Evolutionary conservation across 331 rosid species (phyloP).

Genomic region (Acacia concinna): DNA sequence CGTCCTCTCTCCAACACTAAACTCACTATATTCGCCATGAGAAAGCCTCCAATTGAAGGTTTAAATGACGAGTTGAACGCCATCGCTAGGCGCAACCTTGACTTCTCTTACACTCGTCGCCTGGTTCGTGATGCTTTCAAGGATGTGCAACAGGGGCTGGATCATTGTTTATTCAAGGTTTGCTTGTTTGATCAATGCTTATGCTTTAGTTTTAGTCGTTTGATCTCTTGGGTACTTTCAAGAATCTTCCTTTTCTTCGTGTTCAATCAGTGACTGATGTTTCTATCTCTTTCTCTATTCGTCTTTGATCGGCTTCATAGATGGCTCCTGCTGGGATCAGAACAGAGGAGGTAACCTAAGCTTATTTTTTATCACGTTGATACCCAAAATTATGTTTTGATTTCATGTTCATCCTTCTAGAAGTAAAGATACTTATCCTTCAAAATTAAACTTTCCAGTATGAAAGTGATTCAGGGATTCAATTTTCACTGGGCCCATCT

Average conservation of each 20-base stretch:
- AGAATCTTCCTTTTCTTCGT: neutral
- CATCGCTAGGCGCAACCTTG: slow-evolving; percentile 61
- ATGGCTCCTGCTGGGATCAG: slow-evolving; percentile 77
- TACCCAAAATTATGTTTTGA: neutral
- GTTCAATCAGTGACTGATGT: slow-evolving; percentile 15
- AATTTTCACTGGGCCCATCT: neutral
- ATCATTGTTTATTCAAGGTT: slow-evolving; percentile 80
- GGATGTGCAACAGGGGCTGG: slow-evolving; percentile 55
- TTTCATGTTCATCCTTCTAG: neutral
- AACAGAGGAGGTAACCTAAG: slow-evolving; percentile 73
- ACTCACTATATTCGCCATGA: slow-evolving; percentile 36
- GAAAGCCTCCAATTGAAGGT: slow-evolving; percentile 49
- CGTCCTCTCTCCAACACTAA: neutral
- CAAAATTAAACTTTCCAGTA: neutral
- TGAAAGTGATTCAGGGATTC: neutral
- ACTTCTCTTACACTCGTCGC: slow-evolving; percentile 60
- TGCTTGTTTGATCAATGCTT: neutral
- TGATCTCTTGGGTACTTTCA: neutral
- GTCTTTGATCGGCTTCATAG: slow-evolving; percentile 43
- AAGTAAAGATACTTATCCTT: neutral
- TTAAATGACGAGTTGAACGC: slow-evolving; percentile 52
- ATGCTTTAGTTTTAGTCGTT: neutral
- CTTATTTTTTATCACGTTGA: neutral
- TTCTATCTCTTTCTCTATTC: slow-evolving; percentile 29
- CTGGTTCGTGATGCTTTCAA: slow-evolving; percentile 60